Evolutionary conservation across 305 asterid genomes (phyloP).

Genomic region (Fraxinus dipetala): DNA sequence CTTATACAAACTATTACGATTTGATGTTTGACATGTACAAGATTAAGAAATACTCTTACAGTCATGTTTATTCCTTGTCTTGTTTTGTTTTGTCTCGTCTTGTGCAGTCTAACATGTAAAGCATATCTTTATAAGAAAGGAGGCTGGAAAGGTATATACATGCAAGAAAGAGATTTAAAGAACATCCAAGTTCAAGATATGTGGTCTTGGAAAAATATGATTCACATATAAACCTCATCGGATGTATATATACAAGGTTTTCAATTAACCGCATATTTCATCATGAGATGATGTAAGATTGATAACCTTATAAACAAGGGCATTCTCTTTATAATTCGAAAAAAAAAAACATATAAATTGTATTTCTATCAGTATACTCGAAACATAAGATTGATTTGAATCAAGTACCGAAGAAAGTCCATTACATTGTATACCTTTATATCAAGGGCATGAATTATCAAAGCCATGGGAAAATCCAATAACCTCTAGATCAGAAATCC

Average conservation of each 20-base stretch:
- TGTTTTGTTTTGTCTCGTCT: not conserved
- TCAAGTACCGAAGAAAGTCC: not conserved
- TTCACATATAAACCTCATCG: not conserved
- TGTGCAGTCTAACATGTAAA: not conserved
- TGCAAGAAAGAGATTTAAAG: not conserved
- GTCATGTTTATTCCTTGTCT: not conserved
- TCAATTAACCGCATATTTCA: not conserved
- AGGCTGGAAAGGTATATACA: not conserved
- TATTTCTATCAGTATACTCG: not conserved
- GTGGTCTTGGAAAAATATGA: not conserved
- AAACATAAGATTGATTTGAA: not conserved
- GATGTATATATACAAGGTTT: not conserved
- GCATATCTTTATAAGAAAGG: not conserved
- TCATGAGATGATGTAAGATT: not conserved
- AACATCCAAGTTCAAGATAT: not conserved
- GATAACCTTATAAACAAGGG: not conserved
- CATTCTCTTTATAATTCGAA: not conserved
- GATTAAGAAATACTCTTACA: not conserved
- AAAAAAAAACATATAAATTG: not conserved
- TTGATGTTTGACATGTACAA: not conserved
- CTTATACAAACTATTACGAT: not conserved
- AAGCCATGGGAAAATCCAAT: not conserved
- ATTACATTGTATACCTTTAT: not conserved
- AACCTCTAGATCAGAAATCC: slow-evolving; percentile 26
- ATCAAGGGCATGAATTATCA: not conserved